Base-by-base conservation (phyloP, 1,284 basidiomycete species). In the Trichosporon coremiiforme region DNA sequence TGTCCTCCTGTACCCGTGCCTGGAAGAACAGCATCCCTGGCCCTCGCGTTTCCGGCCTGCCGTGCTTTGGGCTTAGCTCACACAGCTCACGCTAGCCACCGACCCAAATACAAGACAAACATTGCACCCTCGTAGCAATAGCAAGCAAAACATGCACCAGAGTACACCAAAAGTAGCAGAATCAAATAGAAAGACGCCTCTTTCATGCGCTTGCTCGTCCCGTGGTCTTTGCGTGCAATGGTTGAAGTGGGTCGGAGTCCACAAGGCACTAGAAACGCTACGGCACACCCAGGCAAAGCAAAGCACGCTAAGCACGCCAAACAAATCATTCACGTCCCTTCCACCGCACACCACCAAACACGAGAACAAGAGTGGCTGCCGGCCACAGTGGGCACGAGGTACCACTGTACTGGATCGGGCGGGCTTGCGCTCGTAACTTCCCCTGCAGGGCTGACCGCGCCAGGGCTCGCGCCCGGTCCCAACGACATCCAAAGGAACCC, bases 251-350 rank as follows among this genome's bases (percentile, higher is more conserved):
- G 17, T 7, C 4, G 45, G 45, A 17, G 36, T 12, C 15, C 4
- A 45, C 5, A 6, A 45, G 17, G 41, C 50, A 53, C 50, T 53
- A 20, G 50, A 53, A 10, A 22, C n/a, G 17, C 50, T 53, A 53
- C 50, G 50, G 50, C 50, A 53, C 50, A 53, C 50, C 45, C 15
- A 17, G 50, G 50, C 50, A 53, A 5, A 35, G 50, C 50, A 2
- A 53, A 17, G 50, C 50, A 22, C 50, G 22, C 50, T 22, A 53
- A 53, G 50, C 50, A 53, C 50, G 22, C 50, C 50, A 53, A 53
- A 53, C 50, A 53, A 53, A 53, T 53, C 50, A 53, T 53, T 53
- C 50, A 20, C 50, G 50, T 25, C 29, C 55, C 55, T 60, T 20
- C 25, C 25, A 60, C n/a, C 41, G 41, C 41, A 45, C 20, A 55